Evolutionary conservation across 225 moss, liverwort and hornwort genomes (phyloP), one percentile per base, ranked within the genome.

Genomic region (Physcomitrium patens): DNA sequence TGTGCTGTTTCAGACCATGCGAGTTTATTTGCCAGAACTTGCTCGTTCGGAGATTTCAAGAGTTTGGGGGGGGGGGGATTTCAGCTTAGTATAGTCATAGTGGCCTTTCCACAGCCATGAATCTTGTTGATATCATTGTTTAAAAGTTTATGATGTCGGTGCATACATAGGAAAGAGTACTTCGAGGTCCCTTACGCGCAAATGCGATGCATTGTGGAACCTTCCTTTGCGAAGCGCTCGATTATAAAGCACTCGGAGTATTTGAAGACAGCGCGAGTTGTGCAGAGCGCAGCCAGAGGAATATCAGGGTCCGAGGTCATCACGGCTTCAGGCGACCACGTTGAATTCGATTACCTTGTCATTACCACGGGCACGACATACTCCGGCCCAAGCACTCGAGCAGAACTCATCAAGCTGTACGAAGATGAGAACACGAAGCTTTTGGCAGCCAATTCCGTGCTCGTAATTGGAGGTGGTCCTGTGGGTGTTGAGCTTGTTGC

Each of bases 391-490:
- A 68, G 71, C 67, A 86, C 85, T 1, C 85, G 28, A 74, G 67
- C 31, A 26, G 91, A 91, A 73, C 82, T 82, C 27, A 16, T 87
- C 42, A 71, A 86, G 58, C 68, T 82, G 15, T 85, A 82, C 66
- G 63, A 79, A 81, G 82, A 67, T 23, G 93, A 81, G 26, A 81
- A 89, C 72, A 66, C 79, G 69, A 82, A 81, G 66, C 50, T 93
- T 42, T 5, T 77, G 0, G 87, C 78, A 41, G 91, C 93, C 1
- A 65, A 84, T 24, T 82, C 89, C 14, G 79, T 93, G 71, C 79
- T 93, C 43, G 83, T 93, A 24, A 84, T 93, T 14, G 91, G 91
- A 66, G 93, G 93, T 14, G 93, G 93, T 42, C 93, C 93, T 0
- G 89, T 89, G 42, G 93, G 93, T 20, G 81, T 93, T 43, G 93